Evolutionary conservation across 169 alveolate species (phyloP).

Genomic region (Cryptosporidium meleagridis): DNA sequence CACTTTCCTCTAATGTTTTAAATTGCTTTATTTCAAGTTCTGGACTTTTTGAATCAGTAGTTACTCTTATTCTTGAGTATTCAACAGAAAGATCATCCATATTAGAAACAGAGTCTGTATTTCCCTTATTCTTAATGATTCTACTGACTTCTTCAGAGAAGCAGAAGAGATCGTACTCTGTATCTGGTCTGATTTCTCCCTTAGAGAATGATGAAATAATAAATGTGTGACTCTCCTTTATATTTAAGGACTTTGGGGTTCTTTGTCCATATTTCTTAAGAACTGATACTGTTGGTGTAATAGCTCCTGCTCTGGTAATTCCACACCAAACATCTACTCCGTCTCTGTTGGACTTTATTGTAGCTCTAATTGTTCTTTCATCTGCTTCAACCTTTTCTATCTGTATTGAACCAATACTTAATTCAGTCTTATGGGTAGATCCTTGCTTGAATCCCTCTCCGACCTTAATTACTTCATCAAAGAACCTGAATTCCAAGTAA

Average conservation of each 20-base stretch:
- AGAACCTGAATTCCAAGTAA: conserved; percentile 79
- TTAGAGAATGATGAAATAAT: conserved; percentile 36
- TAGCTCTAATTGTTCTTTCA: conserved; percentile 65
- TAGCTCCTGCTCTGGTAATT: conserved; percentile 74
- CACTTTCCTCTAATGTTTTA: conserved; percentile 60
- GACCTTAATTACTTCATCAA: conserved; percentile 74
- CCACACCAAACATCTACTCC: conserved; percentile 80
- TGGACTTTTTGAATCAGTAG: conserved; percentile 50
- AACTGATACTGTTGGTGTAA: conserved; percentile 76
- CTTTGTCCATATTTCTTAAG: conserved; percentile 80
- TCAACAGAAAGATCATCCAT: conserved; percentile 65
- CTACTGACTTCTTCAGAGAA: conserved; percentile 76
- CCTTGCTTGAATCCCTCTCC: conserved; percentile 77
- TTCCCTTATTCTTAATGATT: conserved; percentile 69
- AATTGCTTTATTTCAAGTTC: conserved; percentile 50
- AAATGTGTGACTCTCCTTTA: conserved; percentile 49
- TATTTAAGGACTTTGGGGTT: conserved; percentile 67
- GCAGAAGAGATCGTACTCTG: conserved; percentile 79
- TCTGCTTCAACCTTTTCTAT: conserved; percentile 69
- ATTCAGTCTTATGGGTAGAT: conserved; percentile 47
- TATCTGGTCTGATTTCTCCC: conserved; percentile 77
- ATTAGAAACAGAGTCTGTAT: not conserved
- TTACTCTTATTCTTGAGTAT: conserved; percentile 72
- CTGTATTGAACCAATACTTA: conserved; percentile 72
- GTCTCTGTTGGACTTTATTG: conserved; percentile 70